Conservation (phyloP, 1,284 basidiomycete genomes). For the Tetrapyrgos nigripes region DNA sequence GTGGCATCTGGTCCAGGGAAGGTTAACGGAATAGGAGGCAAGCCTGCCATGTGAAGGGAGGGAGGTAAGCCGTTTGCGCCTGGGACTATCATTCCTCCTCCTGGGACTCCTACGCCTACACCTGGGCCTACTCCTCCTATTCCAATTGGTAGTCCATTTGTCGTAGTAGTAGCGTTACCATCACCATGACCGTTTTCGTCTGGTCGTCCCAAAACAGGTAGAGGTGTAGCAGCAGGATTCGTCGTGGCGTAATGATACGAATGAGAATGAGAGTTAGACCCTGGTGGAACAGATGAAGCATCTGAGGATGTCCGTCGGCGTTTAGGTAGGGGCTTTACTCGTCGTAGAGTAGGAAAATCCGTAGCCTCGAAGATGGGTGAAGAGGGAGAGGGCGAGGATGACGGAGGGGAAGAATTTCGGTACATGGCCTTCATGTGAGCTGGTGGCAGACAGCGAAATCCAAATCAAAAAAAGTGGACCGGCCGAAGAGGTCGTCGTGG, state of each 20-base stretch:
- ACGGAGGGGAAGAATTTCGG: constrained; percentile 3
- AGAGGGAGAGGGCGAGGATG: constrained; percentile 5
- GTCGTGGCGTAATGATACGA: not conserved
- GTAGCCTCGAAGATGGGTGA: constrained; percentile 67
- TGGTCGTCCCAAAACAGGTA: constrained; percentile 19
- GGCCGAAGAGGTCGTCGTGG: not conserved
- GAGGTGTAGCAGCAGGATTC: not conserved
- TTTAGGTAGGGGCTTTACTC: constrained; percentile 79
- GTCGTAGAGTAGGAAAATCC: constrained; percentile 64
- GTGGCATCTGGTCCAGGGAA: constrained; percentile 33
- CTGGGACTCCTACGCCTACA: not conserved
- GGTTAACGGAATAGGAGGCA: constrained; percentile 34
- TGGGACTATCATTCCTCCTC: not conserved
- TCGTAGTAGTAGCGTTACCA: constrained; percentile 6
- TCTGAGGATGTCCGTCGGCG: constrained; percentile 56
- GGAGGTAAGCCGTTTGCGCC: constrained; percentile 15
- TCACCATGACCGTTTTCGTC: constrained; percentile 26
- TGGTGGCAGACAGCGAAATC: not conserved
- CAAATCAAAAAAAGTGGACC: too few relatives aligned
- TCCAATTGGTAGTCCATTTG: not conserved
- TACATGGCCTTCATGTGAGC: constrained; percentile 6
- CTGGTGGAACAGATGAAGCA: constrained; percentile 3
- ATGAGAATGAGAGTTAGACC: not conserved
- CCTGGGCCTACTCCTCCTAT: not conserved
- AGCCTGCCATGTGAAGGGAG: constrained; percentile 33